Base-by-base conservation (phyloP, 2,329 filamentous ascomycete species). In the Monilinia fructicola region DNA sequence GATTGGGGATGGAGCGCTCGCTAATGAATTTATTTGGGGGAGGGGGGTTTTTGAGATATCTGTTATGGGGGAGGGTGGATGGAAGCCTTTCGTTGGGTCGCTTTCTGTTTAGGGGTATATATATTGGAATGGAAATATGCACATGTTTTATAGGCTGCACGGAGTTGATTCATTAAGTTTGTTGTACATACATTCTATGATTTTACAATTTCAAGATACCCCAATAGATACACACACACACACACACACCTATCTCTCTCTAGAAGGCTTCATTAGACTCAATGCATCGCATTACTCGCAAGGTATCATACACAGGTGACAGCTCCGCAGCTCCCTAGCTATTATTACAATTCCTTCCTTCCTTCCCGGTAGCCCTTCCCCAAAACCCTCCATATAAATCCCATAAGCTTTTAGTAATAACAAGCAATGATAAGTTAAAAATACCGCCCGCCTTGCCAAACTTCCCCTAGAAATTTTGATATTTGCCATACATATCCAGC, bases 261-360 rank as follows among this genome's bases (percentile, higher is more conserved):
- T 3, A 35, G 23, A 6, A 35, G 31, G 28, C 6, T 48, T 23
- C 11, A 35, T 46, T 21, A 35, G 38, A 35, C 44, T 60, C 44
- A 62, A 54, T 35, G 35, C 53, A 54, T 53, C 28, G 23, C 23
- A 62, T 62, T 54, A 54, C 35, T 62, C 31, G 31, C 23, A 26
- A 38, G 16, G 23, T 62, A 62, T 62, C 35, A 50, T 40, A 62
- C 48, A 42, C 31, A 40, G 46, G 59, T 54, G 18, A 31, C 40
- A 40, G 59, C 28, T 50, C 35, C n/a, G 44, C 28, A 60, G 58
- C 58, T 48, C 28, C 31, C 28, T 14, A 38, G 31, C 46, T 62
- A 62, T 54, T 42, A 18, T 54, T 54, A 54, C 59, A 54, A n/a
- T 54, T 54, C 59, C n/a, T 42, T n/a, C 59, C 26, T n/a, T n/a